Percentiles rank a stretch among this genome's conserved stretches.
Evolutionary conservation across 2,329 filamentous ascomycete species (phyloP).

Genomic region (Rhinocladiella mackenziei): DNA sequence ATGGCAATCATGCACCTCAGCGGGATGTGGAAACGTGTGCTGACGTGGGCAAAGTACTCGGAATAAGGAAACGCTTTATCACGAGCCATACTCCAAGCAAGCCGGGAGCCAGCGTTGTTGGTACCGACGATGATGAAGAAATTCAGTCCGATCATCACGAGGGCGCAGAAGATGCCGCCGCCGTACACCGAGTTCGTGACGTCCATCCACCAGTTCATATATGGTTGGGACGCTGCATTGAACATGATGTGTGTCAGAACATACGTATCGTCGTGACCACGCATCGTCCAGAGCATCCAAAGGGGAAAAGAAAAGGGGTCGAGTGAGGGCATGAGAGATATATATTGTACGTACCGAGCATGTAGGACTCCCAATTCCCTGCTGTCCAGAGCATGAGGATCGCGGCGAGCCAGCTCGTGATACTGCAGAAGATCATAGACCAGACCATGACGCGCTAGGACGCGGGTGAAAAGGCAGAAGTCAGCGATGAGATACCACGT

Average conservation of each 20-base stretch:
- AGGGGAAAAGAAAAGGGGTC: too few relatives aligned
- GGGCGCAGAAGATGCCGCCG: slow-evolving; percentile 24
- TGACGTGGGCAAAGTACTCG: slow-evolving; percentile 51
- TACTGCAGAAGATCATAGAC: slow-evolving; percentile 24
- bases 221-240: slow-evolving; percentile 46
- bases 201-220: slow-evolving; percentile 33
- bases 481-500: too few relatives aligned
- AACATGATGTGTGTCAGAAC: too few relatives aligned
- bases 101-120: slow-evolving; percentile 20
- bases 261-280: too few relatives aligned
- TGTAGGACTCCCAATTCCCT: slow-evolving; percentile 21
- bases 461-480: too few relatives aligned
- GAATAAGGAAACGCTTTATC: slow-evolving; percentile 60
- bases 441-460: slow-evolving; percentile 22
- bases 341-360: slow-evolving; percentile 17
- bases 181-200: slow-evolving; percentile 39
- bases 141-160: slow-evolving; percentile 24
- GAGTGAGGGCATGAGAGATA: not conserved
- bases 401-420: slow-evolving; percentile 22
- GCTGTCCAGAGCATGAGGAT: slow-evolving; percentile 23
- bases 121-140: slow-evolving; percentile 25
- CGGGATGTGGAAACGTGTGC: slow-evolving; percentile 54
- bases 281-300: too few relatives aligned
- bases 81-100: slow-evolving; percentile 41
- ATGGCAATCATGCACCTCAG: slow-evolving; percentile 35